Percentiles rank a stretch among this genome's conserved stretches.
Evolutionary conservation across 805 yeast species (phyloP).

Genomic region (Pichia membranifaciens): DNA sequence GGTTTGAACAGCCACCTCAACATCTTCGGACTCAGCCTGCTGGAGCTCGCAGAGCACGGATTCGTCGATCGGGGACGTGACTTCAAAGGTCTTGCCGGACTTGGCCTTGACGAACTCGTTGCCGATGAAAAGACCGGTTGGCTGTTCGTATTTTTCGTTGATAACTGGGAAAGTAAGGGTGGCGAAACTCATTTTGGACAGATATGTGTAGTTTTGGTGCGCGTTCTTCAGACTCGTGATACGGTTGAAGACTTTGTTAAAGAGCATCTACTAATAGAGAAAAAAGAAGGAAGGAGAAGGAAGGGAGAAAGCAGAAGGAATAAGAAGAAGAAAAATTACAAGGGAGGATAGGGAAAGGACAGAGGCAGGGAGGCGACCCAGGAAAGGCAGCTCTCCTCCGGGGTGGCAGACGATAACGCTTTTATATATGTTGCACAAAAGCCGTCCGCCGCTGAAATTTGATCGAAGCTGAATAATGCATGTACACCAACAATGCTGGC

Average conservation of each 20-base stretch:
- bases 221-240: neutral
- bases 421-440: too few species aligned
- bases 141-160: slow-evolving; percentile 43
- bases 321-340: neutral
- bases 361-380: neutral
- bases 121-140: slow-evolving; percentile 55
- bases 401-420: too few species aligned
- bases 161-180: slow-evolving; percentile 66
- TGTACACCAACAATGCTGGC: too few species aligned
- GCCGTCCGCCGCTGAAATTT: too few species aligned
- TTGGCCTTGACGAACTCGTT: slow-evolving; percentile 48
- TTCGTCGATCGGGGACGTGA: slow-evolving; percentile 48
- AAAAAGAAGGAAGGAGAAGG: neutral
- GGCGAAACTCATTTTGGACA: slow-evolving; percentile 15
- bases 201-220: too few species aligned
- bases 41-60: slow-evolving; percentile 45
- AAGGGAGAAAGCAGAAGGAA: neutral
- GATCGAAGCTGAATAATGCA: too few species aligned
- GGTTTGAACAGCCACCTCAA: slow-evolving; percentile 62
- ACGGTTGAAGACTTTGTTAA: neutral
- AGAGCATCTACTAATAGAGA: neutral
- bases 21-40: slow-evolving; percentile 55
- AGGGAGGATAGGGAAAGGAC: neutral
- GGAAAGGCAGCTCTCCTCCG: too few species aligned
- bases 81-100: slow-evolving; percentile 46